Conservation (phyloP, 225 moss, liverwort and hornwort species). For the Rhytidiadelphus loreus region DNA sequence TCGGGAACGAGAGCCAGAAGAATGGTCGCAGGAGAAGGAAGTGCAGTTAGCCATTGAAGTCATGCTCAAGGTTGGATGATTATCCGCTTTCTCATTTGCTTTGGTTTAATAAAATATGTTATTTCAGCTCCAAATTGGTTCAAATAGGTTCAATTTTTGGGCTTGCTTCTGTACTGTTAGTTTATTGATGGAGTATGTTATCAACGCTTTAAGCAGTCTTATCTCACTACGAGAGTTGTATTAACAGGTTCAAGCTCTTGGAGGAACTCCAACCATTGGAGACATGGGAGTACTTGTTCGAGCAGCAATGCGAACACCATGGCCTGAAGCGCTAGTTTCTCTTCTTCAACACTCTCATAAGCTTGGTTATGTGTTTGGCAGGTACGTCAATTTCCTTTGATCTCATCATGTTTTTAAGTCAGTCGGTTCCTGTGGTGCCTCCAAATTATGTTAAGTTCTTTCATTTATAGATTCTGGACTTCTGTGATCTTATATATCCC, state of each 20-base stretch:
- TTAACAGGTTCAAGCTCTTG: conserved; percentile 72
- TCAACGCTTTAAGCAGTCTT: not conserved
- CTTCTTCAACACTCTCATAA: conserved; percentile 89
- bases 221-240: not conserved
- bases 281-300: conserved; percentile 89
- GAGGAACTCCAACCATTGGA: conserved; percentile 74
- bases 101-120: not conserved
- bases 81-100: not conserved
- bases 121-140: not conserved
- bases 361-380: conserved; percentile 75
- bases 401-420: not conserved
- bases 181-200: not conserved
- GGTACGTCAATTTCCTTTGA: conserved; percentile 26
- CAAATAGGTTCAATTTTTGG: not conserved
- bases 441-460: not conserved
- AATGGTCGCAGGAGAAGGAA: conserved; percentile 91
- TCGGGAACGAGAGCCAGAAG: conserved; percentile 62
- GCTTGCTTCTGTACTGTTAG: not conserved
- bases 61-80: conserved; percentile 71
- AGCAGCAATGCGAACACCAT: conserved; percentile 91
- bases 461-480: not conserved
- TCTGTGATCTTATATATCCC: not conserved
- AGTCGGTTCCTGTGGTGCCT: not conserved
- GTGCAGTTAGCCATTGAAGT: conserved; percentile 93
- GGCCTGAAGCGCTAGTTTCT: conserved; percentile 82